Conservation (phyloP, 306 rosid genomes). For the Benincasa hispida region DNA sequence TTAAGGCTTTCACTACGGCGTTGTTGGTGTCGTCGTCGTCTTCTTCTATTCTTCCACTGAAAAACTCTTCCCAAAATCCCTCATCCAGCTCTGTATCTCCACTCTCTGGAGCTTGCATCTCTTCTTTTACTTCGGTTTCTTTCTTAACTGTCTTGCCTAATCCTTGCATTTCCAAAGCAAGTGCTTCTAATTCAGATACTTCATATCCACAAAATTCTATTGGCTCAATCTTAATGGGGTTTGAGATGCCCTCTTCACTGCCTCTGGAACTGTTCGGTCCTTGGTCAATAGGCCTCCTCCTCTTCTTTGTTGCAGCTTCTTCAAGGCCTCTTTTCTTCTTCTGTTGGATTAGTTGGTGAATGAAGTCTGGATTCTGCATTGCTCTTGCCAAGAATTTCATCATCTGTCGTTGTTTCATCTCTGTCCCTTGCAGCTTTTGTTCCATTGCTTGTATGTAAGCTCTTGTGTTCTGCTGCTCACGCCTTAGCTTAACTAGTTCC, state of each 20-base stretch:
- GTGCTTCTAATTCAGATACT: conserved; percentile 4
- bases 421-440: conserved; percentile 2
- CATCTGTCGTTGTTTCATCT: conserved; percentile 3
- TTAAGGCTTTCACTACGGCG: neutral
- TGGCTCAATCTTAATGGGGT: conserved; percentile 4
- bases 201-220: neutral
- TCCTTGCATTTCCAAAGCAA: conserved; percentile 8
- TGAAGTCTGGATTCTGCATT: conserved; percentile 2
- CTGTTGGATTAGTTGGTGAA: neutral
- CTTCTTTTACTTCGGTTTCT: neutral
- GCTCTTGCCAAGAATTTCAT: conserved; percentile 3
- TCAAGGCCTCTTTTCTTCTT: neutral
- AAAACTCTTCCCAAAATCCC: conserved; percentile 7
- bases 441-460: neutral
- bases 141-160: neutral
- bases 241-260: neutral
- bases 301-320: neutral
- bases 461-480: neutral
- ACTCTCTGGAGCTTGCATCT: neutral
- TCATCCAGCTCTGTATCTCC: conserved; percentile 7
- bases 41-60: conserved; percentile 5
- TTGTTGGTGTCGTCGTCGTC: neutral
- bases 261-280: conserved; percentile 1
- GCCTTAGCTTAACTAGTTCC: neutral
- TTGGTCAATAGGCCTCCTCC: neutral